Evolutionary conservation across 2,329 filamentous ascomycete genomes (phyloP), one percentile per base, ranked within the genome.

Genomic region (Talaromyces sp.): DNA sequence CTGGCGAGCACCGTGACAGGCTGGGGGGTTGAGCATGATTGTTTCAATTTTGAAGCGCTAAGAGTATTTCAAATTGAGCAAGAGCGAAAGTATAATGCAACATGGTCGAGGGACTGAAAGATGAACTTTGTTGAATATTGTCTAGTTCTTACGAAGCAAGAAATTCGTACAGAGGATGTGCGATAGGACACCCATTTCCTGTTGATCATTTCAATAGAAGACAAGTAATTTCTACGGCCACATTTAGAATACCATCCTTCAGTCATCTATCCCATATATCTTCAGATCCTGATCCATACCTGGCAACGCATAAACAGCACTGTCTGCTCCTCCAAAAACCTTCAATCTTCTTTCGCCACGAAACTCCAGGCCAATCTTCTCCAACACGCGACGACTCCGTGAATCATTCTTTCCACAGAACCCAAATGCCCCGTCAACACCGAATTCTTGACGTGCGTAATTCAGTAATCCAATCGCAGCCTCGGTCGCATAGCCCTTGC

Each of bases 401-500:
- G 26, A 17, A 63, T 71, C 64, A 3, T 49, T 46, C 9, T 60
- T n/a, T 13, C 57, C 62, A 51, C 67, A 64, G 29, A 68, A 68
- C 13, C 65, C 69, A 59, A 67, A 69, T 7, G 64, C 63, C 13
- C 32, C 60, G 13, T 64, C 41, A 1, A 69, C 51, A 1, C 63
- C 66, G 10, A 66, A 58, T 21, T 64, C 57, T 2, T 19, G 26
- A 5, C 31, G 57, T 19, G 64, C 64, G 43, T 65, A 69, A 5
- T 63, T 60, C 26, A 71, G 24, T 10, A 69, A 17, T 4, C 62
- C 66, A 35, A 58, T 58, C 7, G 62, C 63, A 0, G 68, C 69
- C 46, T 70, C 69, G 11, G 69, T 64, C n/a, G 66, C 68, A 58
- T 70, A 70, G 3, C 69, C 69, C 38, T 68, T 70, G 6, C 68